Evolutionary conservation across 768 basidiomycete genomes (phyloP).

Genomic region (Megacollybia marginata): DNA sequence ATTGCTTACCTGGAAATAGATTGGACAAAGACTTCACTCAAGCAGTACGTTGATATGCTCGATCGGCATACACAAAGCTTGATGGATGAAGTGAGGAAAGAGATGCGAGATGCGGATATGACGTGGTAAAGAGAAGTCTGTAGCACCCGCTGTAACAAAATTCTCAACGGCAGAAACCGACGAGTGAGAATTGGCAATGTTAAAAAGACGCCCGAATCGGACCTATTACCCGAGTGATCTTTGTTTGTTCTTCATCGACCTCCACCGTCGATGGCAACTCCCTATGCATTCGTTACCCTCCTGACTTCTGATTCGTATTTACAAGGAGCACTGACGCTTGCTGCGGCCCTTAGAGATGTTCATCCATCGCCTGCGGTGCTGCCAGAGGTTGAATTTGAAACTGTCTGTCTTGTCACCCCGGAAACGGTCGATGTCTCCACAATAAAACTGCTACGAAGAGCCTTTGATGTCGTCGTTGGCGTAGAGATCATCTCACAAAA

Average conservation of each 20-base stretch:
- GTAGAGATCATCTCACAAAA: constrained; percentile 81
- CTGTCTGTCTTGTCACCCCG: constrained; percentile 90
- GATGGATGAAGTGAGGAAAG: constrained; percentile 49
- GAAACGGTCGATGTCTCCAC: constrained; percentile 82
- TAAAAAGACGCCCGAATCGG: too few species aligned
- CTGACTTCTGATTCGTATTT: constrained; percentile 90
- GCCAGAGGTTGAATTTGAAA: constrained; percentile 64
- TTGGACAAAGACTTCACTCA: constrained; percentile 20
- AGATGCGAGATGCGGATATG: constrained; percentile 38
- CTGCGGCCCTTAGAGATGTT: constrained; percentile 75
- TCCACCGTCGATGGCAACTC: constrained; percentile 39
- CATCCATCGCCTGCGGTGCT: constrained; percentile 53
- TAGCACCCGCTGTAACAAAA: too few species aligned
- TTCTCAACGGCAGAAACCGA: too few species aligned
- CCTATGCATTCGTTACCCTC: constrained; percentile 85
- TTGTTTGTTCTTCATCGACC: too few species aligned
- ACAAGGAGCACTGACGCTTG: constrained; percentile 84
- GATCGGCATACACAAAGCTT: constrained; percentile 55
- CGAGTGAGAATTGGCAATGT: too few species aligned
- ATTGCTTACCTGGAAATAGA: constrained; percentile 69
- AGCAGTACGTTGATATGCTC: neutral
- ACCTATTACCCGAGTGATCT: too few species aligned
- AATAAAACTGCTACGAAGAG: constrained; percentile 71
- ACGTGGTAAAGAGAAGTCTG: neutral
- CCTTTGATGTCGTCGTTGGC: constrained; percentile 82